Percentiles rank a stretch among this genome's conserved stretches.
Evolutionary conservation across 202 grass and related monocot species (phyloP).

Genomic region (Schoenoplectus tabernaemontani): DNA sequence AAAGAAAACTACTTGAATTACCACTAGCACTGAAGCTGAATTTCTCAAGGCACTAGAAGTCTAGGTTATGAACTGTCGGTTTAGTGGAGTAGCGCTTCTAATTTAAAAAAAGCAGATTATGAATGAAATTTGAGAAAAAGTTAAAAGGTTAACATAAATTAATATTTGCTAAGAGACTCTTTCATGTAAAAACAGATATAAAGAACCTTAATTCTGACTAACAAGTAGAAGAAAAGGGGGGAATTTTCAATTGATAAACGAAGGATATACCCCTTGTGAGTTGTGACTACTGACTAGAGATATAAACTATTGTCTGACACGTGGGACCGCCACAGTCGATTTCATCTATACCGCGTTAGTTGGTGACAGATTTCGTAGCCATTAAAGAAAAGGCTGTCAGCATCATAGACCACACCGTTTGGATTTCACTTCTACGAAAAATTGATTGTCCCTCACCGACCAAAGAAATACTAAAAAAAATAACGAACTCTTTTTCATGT

Average conservation of each 20-base stretch:
- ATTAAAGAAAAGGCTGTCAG: not conserved
- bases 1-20: not conserved
- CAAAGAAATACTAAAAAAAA: constrained; percentile 2
- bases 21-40: not conserved
- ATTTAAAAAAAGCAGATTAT: not conserved
- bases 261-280: not conserved
- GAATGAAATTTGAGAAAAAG: not conserved
- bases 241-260: not conserved
- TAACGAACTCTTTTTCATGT: not conserved
- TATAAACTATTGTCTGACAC: not conserved
- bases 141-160: not conserved
- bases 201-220: not conserved
- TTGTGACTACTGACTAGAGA: not conserved
- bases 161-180: not conserved
- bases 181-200: not conserved
- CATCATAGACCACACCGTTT: not conserved
- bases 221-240: not conserved
- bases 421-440: constrained; percentile 1
- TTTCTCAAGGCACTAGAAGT: not conserved
- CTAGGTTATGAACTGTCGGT: not conserved
- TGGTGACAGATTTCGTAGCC: not conserved
- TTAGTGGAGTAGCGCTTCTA: not conserved
- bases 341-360: not conserved
- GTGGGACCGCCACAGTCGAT: not conserved
- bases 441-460: not conserved